These are phyloP conservation scores for Leishmania tropica DNA, from an alignment of 208 protist species.

Conservation along the genomic window DNA sequence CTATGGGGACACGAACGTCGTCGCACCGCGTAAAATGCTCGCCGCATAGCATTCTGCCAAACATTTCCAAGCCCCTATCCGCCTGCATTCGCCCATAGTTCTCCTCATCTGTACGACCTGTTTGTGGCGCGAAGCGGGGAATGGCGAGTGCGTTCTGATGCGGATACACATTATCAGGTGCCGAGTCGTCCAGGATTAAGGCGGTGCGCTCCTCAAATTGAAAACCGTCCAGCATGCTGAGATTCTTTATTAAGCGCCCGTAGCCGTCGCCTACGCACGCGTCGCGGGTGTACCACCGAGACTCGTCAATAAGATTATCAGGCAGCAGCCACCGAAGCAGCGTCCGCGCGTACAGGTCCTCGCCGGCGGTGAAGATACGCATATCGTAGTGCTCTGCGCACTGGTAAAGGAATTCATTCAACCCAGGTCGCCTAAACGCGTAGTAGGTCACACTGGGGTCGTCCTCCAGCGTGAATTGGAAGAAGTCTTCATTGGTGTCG, in stretches of 20 bases:
- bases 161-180: constrained; percentile 58
- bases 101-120: constrained; percentile 26
- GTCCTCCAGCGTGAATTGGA: constrained; percentile 28
- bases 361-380: constrained; percentile 74
- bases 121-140: constrained; percentile 54
- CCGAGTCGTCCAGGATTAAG: constrained; percentile 74
- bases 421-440: constrained; percentile 58
- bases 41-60: constrained; percentile 40
- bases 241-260: constrained; percentile 51
- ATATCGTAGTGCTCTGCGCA: constrained; percentile 59
- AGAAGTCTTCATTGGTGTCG: constrained; percentile 19
- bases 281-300: constrained; percentile 57
- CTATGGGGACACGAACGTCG: constrained; percentile 45
- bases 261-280: constrained; percentile 41
- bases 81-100: constrained; percentile 37
- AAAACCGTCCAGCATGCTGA: constrained; percentile 37
- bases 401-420: constrained; percentile 44
- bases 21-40: constrained; percentile 32
- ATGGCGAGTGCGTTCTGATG: constrained; percentile 62
- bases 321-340: constrained; percentile 54
- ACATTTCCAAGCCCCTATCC: constrained; percentile 34
- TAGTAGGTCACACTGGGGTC: constrained; percentile 39
- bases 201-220: constrained; percentile 37
- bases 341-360: constrained; percentile 58
- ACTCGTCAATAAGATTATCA: constrained; percentile 32